Base-by-base conservation (phyloP, 495 filamentous ascomycete species). In the Talaromyces nanjingensis region DNA sequence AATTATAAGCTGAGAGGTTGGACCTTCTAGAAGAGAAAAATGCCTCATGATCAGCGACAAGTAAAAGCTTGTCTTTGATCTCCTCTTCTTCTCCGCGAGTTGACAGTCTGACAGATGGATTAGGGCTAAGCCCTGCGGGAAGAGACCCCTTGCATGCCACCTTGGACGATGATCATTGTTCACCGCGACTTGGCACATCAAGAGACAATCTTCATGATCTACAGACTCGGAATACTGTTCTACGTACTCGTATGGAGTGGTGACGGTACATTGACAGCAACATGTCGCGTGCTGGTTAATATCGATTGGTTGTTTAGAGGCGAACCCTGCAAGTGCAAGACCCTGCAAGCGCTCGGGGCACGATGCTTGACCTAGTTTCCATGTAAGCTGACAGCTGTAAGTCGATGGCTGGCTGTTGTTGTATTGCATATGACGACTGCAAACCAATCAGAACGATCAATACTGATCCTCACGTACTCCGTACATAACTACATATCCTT, bases 321-420 rank as follows among this genome's bases (percentile, higher is more conserved):
- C 14, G 39, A 45, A 45, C 39, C 14, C 39, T 45, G 39, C 12
- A n/a, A 42, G 12, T 39, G 12, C 34, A 39, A 39, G 34, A 39
- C 34, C 34, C 34, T 39, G 37, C 37, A 14, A 42, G 45, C 18
- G 45, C 45, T 49, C 45, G 45, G 45, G 45, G n/a, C 45, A 49
- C 45, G 45, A 49, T 60, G 53, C 31, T 49, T 45, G 47, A 53
- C 55, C 39, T 5, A 25, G 31, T 64, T n/a, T 59, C 49, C 14
- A 37, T 11, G 33, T 12, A 12, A 12, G 42, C 5, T 45, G 45
- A 20, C n/a, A 20, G 45, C 42, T 45, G 42, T 45, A 45, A 16
- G 42, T 18, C 16, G 45, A 49, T 22, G 45, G 45, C 45, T 49
- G 45, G 45, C 45, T 49, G 37, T 3, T 42, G 45, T 49, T 49